phyloP scores from a whole-genome alignment of 2,329 filamentous ascomycete genomes.

The Bipolaris bicolor region DNA sequence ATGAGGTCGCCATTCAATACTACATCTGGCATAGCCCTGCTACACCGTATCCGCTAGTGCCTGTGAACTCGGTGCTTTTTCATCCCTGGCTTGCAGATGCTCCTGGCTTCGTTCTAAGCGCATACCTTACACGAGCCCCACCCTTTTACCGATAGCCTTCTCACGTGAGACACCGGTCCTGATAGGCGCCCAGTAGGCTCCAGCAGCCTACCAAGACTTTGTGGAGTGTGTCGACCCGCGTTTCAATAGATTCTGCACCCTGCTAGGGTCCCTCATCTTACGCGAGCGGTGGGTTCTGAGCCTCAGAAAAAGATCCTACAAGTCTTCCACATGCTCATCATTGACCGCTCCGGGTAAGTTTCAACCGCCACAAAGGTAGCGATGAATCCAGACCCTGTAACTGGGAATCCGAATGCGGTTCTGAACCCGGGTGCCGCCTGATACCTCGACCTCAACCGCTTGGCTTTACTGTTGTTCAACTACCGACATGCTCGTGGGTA shows the following conservation, averaged over 20 bases:
- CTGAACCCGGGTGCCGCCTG: conserved; percentile 8
- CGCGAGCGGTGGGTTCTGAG: conserved; percentile 9
- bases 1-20: background rate
- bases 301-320: conserved; percentile 2
- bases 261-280: conserved; percentile 8
- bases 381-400: background rate
- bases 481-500: conserved; percentile 21
- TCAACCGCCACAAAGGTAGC: conserved; percentile 3
- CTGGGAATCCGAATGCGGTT: conserved; percentile 4
- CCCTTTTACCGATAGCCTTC: background rate
- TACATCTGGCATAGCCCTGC: conserved; percentile 1
- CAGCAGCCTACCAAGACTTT: conserved; percentile 3
- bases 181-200: conserved; percentile 7
- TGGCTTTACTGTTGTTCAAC: conserved; percentile 16
- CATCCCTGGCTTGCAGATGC: background rate
- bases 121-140: conserved; percentile 4
- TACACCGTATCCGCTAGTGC: conserved; percentile 5
- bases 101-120: conserved; percentile 1
- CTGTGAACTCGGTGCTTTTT: conserved; percentile 9
- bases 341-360: conserved; percentile 8
- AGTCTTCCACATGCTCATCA: conserved; percentile 4
- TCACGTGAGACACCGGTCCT: background rate
- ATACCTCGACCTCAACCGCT: conserved; percentile 12
- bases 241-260: conserved; percentile 20
- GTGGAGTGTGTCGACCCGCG: conserved; percentile 10